Percentiles rank a stretch among this genome's conserved stretches.
phyloP scores from a whole-genome alignment of 176 grass and related monocot species.

The Eleusine indica region DNA sequence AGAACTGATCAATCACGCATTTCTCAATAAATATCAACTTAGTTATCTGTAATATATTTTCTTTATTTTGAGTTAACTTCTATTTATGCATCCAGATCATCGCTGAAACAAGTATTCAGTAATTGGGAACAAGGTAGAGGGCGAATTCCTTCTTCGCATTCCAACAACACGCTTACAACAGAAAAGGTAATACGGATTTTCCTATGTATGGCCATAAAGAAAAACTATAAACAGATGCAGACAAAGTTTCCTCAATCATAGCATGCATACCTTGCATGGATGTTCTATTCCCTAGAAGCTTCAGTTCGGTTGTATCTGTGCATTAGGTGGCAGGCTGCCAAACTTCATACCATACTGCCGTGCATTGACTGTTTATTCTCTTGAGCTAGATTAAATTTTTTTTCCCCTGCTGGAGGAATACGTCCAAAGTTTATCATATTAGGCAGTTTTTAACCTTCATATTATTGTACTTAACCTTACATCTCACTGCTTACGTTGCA shows the following conservation, averaged over 20 bases:
- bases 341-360: conserved; percentile 42
- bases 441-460: too few relatives aligned
- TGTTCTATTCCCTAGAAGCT: conserved; percentile 21
- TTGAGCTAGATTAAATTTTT: neutral
- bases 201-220: neutral
- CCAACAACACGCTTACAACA: neutral
- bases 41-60: neutral
- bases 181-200: conserved; percentile 25
- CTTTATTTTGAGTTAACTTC: neutral
- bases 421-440: neutral
- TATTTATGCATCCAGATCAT: conserved; percentile 30
- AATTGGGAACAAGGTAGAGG: conserved; percentile 47
- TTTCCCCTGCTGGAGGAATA: neutral
- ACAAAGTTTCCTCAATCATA: conserved; percentile 24
- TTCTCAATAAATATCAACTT: neutral
- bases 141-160: conserved; percentile 23
- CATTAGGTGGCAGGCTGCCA: conserved; percentile 37
- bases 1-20: neutral
- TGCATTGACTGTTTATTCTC: conserved; percentile 38
- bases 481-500: conserved; percentile 10
- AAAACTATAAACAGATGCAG: neutral
- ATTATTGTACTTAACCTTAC: neutral
- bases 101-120: conserved; percentile 41
- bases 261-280: neutral
- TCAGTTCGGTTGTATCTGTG: conserved; percentile 19